Evolutionary conservation across 345 rosid species (phyloP), one percentile per base, ranked within the genome.

Genomic region (Euphorbia pulcherrima): DNA sequence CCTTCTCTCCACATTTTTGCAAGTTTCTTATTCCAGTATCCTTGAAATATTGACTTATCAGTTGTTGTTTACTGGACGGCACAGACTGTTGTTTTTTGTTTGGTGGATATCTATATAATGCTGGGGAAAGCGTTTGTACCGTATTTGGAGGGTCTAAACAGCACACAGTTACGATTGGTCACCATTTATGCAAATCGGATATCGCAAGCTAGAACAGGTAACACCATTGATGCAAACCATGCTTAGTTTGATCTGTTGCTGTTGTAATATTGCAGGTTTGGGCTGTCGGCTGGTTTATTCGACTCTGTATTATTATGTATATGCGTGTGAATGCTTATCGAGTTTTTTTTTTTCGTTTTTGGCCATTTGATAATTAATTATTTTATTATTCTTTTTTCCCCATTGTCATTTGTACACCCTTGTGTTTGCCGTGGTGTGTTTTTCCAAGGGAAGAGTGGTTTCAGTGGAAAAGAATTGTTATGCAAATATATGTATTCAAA

Each of bases 41-140:
- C 47, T 41, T 41, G 2, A n/a, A n/a, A n/a, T n/a, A n/a, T 6
- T 58, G 21, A 52, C n/a, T 48, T 60, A 37, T 65, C 8, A 28
- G 39, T 5, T 46, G 1, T 66, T 68, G 62, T 53, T 60, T n/a
- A n/a, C n/a, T n/a, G n/a, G n/a, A n/a, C n/a, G n/a, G n/a, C 73
- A 70, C 96, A 94, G 99, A 88, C 97, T 0, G 99, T 94, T 57
- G 99, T 94, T 68, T 94, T 94, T 85, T 94, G 99, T 75, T 80
- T 94, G 72, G 99, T 94, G 85, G 99, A 94, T 75, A 89, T 92
- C 50, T 94, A 94, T 55, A 94, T 94, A 61, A 89, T 94, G 96
- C 92, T 94, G 4, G 99, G 99, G 70, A 89, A 94, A 80, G 86
- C 96, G 64, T 94, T 94, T 81, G 82, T 91, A 74, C 97, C 97